Conservation (phyloP, 768 basidiomycete genomes). For the Sistotremastrum suecicum region DNA sequence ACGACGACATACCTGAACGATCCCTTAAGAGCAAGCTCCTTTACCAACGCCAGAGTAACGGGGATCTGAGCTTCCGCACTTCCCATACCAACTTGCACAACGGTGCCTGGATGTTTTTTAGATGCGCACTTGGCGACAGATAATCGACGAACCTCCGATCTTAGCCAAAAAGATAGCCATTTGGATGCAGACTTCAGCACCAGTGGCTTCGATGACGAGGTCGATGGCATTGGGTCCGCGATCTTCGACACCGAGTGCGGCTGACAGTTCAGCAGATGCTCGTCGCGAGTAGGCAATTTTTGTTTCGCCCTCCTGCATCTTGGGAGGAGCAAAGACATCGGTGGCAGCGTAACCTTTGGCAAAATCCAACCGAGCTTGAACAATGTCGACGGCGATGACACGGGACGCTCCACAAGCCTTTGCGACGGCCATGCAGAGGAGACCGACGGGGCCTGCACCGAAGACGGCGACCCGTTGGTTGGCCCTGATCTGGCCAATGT, state of each 20-base stretch:
- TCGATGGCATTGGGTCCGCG: slow-evolving; percentile 63
- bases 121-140: no score
- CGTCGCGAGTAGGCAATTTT: slow-evolving; percentile 58
- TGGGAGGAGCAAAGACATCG: slow-evolving; percentile 52
- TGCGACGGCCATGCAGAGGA: slow-evolving; percentile 92
- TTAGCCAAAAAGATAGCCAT: slow-evolving; percentile 67
- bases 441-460: slow-evolving; percentile 80
- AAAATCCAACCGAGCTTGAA: slow-evolving; percentile 65
- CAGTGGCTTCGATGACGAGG: slow-evolving; percentile 82
- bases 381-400: slow-evolving; percentile 75
- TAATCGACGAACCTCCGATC: slow-evolving; percentile 61
- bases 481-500: slow-evolving; percentile 55
- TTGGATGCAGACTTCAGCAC: slow-evolving; percentile 86
- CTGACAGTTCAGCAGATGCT: slow-evolving; percentile 52
- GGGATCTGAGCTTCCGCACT: slow-evolving; percentile 62
- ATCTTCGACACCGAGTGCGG: slow-evolving; percentile 51
- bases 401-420: slow-evolving; percentile 81
- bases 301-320: slow-evolving; percentile 46
- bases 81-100: slow-evolving; percentile 73
- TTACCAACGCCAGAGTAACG: slow-evolving; percentile 50
- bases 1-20: slow-evolving; percentile 85
- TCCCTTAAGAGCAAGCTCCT: slow-evolving; percentile 73
- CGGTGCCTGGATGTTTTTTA: no score
- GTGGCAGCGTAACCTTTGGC: slow-evolving; percentile 78
- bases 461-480: slow-evolving; percentile 72